Conservation (phyloP, 192 early-diverging fungal species). For the Phycomyces blakesleeanus region DNA sequence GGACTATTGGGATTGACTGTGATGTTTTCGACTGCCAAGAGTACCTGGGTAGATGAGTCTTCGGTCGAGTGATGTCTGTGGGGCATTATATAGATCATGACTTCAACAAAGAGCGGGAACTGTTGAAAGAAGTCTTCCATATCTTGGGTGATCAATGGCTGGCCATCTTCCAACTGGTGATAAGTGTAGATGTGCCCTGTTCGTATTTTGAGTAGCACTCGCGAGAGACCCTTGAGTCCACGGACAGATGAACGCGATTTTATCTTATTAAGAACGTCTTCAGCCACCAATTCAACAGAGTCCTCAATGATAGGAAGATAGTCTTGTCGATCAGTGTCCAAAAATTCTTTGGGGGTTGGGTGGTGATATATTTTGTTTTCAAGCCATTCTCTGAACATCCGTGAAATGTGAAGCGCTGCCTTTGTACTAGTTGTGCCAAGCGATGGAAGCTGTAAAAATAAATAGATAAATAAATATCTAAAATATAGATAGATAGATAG, state of each 20-base stretch:
- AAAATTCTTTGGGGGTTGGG: too few relatives aligned
- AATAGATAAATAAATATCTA: too few relatives aligned
- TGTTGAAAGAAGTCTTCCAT: conserved; percentile 38
- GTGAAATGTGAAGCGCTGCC: conserved; percentile 31
- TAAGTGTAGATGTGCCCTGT: conserved; percentile 36
- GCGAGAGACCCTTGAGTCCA: conserved; percentile 22
- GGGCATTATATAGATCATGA: conserved; percentile 25
- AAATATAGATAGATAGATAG: too few relatives aligned
- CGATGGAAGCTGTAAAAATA: conserved; percentile 28
- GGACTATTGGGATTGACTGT: conserved; percentile 21
- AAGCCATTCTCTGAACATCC: conserved; percentile 37
- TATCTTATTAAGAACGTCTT: conserved; percentile 31
- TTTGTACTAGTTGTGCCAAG: conserved; percentile 28
- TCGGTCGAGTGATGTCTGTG: not conserved
- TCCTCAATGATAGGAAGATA: conserved; percentile 38
- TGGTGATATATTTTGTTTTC: conserved; percentile 26
- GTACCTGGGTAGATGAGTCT: conserved; percentile 2
- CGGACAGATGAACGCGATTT: conserved; percentile 22
- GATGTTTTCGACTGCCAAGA: conserved; percentile 25
- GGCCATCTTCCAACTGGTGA: conserved; percentile 29
- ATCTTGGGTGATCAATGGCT: conserved; percentile 24
- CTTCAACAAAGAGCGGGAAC: conserved; percentile 40
- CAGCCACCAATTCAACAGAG: conserved; percentile 31
- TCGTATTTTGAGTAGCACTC: conserved; percentile 31
- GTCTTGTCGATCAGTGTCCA: conserved; percentile 14